phyloP scores from a whole-genome alignment of 2,329 filamentous ascomycete species.

The Cladophialophora exuberans region DNA sequence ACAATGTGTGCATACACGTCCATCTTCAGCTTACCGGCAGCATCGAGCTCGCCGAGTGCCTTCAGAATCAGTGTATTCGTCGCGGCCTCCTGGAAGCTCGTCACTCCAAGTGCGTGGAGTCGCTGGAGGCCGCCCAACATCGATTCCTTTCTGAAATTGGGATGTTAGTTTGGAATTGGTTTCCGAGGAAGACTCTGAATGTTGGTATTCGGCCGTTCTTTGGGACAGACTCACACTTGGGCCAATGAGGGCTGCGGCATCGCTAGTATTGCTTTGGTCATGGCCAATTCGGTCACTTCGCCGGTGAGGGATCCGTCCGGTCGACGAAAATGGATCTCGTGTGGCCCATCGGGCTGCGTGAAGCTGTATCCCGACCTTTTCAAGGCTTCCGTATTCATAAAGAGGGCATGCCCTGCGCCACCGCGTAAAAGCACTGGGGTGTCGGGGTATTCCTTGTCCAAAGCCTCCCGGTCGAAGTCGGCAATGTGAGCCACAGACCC shows the following conservation, averaged over 20 bases:
- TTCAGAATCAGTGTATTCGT: conserved; percentile 36
- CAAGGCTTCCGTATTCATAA: conserved; percentile 37
- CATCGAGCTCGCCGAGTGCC: conserved; percentile 36
- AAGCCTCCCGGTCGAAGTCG: conserved; percentile 30
- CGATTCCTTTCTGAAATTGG: conserved; percentile 28
- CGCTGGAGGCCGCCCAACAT: conserved; percentile 33
- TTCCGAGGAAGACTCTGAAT: not conserved
- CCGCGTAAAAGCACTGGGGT: conserved; percentile 38
- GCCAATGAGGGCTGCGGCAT: conserved; percentile 32
- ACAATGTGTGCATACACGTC: conserved; percentile 36
- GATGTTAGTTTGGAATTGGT: not conserved
- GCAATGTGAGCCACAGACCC: conserved; percentile 33
- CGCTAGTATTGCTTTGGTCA: conserved; percentile 31
- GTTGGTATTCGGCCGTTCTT: no score
- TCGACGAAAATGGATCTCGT: conserved; percentile 34
- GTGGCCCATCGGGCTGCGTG: conserved; percentile 32
- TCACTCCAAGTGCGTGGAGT: conserved; percentile 37
- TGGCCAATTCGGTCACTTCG: conserved; percentile 36
- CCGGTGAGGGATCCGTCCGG: conserved; percentile 37
- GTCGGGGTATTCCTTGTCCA: conserved; percentile 37
- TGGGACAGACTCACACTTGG: conserved; percentile 21
- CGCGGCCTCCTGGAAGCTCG: conserved; percentile 39
- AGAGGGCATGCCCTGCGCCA: conserved; percentile 36
- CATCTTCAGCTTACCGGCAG: conserved; percentile 32
- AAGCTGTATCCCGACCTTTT: conserved; percentile 34